These are phyloP conservation scores for Neurospora sublineolata DNA, from an alignment of 495 filamentous ascomycete species.

Conservation along the genomic window DNA sequence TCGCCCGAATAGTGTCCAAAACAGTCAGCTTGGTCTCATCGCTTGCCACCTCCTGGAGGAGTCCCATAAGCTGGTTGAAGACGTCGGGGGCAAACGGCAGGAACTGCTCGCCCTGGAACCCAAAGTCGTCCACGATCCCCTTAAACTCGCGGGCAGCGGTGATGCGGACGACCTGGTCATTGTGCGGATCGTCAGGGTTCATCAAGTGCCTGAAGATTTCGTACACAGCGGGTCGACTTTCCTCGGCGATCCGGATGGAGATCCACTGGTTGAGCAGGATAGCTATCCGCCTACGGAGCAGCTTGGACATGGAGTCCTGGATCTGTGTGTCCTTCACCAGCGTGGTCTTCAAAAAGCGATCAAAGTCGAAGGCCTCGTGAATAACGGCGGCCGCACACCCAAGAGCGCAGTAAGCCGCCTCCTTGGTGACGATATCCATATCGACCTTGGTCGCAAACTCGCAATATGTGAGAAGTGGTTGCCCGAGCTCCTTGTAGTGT, in stretches of 20 bases:
- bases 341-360: slow-evolving; percentile 59
- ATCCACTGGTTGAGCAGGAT: slow-evolving; percentile 88
- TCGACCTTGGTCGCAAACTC: slow-evolving; percentile 53
- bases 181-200: slow-evolving; percentile 59
- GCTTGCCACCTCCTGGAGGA: slow-evolving; percentile 70
- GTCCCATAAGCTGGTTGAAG: slow-evolving; percentile 54
- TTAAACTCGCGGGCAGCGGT: slow-evolving; percentile 80
- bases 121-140: slow-evolving; percentile 66
- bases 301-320: slow-evolving; percentile 61
- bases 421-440: slow-evolving; percentile 69
- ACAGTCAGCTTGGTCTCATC: slow-evolving; percentile 82
- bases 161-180: slow-evolving; percentile 85
- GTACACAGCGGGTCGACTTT: slow-evolving; percentile 63
- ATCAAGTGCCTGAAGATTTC: slow-evolving; percentile 85
- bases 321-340: slow-evolving; percentile 72
- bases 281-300: slow-evolving; percentile 78
- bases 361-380: slow-evolving; percentile 61
- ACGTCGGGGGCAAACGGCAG: slow-evolving; percentile 60
- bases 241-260: slow-evolving; percentile 51
- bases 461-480: slow-evolving; percentile 71
- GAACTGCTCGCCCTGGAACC: slow-evolving; percentile 61
- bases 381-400: slow-evolving; percentile 74
- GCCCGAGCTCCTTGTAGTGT: slow-evolving; percentile 67
- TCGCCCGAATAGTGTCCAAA: slow-evolving; percentile 64
- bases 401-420: slow-evolving; percentile 87